These are phyloP conservation scores for Penicillium hesseltinei DNA, from an alignment of 2,329 filamentous ascomycete genomes.

Conservation along the genomic window DNA sequence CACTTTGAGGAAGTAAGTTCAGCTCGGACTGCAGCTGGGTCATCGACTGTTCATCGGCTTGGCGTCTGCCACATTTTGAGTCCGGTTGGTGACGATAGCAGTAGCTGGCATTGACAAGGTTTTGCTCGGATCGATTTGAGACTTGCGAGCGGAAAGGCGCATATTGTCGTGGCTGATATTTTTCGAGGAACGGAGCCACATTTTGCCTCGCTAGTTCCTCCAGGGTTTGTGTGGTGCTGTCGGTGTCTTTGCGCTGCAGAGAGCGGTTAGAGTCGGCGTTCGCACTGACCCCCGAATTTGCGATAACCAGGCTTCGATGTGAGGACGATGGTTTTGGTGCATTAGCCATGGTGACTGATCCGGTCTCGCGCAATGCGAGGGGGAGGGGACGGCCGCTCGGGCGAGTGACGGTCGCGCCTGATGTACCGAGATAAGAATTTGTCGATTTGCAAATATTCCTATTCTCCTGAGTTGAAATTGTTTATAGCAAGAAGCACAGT, in stretches of 20 bases:
- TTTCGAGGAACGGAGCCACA: conserved; percentile 81
- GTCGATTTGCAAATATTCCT: background rate
- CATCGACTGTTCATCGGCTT: conserved; percentile 95
- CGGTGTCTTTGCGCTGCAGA: conserved; percentile 28
- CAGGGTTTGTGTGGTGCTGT: conserved; percentile 38
- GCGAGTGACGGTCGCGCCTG: background rate
- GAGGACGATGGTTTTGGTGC: conserved; percentile 11
- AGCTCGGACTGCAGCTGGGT: conserved; percentile 89
- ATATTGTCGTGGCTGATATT: conserved; percentile 87
- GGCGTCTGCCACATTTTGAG: conserved; percentile 78
- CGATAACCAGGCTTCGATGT: background rate
- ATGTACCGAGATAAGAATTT: background rate
- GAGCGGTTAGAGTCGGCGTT: conserved; percentile 26
- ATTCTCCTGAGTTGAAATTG: background rate
- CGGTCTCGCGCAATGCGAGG: background rate
- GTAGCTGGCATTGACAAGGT: conserved; percentile 70
- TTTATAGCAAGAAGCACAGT: background rate
- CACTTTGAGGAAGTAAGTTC: conserved; percentile 73
- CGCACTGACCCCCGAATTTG: conserved; percentile 18
- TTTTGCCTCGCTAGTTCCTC: conserved; percentile 70
- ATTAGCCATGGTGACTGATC: conserved; percentile 3
- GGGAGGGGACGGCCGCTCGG: background rate
- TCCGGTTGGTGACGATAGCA: conserved; percentile 95
- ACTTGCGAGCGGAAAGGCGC: conserved; percentile 63
- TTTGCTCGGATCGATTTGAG: conserved; percentile 44